A percentile compares a stretch with the other conserved stretches of the same genome.
phyloP scores from a whole-genome alignment of 139 green algal species.

The Desmodesmus armatus region DNA sequence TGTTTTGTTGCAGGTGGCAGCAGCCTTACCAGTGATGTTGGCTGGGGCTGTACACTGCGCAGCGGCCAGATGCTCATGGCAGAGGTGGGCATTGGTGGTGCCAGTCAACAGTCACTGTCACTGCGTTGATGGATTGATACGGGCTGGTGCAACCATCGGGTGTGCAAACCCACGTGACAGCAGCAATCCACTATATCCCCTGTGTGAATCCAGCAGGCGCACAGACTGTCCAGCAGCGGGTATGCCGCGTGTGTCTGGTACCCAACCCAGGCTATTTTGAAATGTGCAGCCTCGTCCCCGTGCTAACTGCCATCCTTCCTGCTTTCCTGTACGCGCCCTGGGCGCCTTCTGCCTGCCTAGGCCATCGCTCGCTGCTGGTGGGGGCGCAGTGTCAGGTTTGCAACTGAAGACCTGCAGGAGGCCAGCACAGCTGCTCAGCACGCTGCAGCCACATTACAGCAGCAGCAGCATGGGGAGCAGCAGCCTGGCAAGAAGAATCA shows the following conservation, averaged over 20 bases:
- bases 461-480: not conserved
- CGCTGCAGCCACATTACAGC: constrained; percentile 3
- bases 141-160: no score
- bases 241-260: no score
- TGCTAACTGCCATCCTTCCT: no score
- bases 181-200: not conserved
- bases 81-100: constrained; percentile 76
- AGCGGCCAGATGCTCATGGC: constrained; percentile 95
- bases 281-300: no score
- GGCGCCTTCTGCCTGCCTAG: not conserved
- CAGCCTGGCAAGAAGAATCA: no score
- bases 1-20: constrained; percentile 45
- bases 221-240: no score
- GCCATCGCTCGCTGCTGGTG: constrained; percentile 27
- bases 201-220: not conserved
- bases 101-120: no score
- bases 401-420: not conserved
- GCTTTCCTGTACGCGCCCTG: no score
- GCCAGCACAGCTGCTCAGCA: not conserved
- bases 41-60: constrained; percentile 96
- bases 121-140: no score
- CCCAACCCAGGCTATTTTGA: no score
- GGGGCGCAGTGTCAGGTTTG: constrained; percentile 9
- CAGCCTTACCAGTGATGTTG: constrained; percentile 80
- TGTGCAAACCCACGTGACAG: no score